These are phyloP conservation scores for Globisporangium acanthophoron DNA, from an alignment of 352 stramenopile genomes.

Conservation along the genomic window DNA sequence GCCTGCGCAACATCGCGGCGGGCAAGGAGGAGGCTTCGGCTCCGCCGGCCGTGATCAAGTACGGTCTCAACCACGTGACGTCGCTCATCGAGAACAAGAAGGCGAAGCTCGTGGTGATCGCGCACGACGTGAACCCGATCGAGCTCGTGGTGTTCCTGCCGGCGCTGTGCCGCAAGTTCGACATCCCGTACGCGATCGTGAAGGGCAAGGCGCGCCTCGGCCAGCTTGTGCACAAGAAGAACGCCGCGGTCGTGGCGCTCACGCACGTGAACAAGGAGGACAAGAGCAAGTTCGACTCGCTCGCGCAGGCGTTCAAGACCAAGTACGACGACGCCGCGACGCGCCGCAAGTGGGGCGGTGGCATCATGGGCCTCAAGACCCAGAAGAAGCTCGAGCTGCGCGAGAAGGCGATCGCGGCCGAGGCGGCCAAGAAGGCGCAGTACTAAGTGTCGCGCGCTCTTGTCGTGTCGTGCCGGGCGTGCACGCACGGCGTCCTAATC, in stretches of 20 bases:
- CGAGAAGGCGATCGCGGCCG: constrained; percentile 95
- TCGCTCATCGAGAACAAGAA: constrained; percentile 99
- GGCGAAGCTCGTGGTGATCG: constrained; percentile 98
- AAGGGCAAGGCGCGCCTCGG: constrained; percentile 99
- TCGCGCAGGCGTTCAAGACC: constrained; percentile 90
- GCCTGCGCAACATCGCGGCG: constrained; percentile 94
- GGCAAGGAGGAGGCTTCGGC: constrained; percentile 89
- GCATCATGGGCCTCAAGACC: constrained; percentile 99
- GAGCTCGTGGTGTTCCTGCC: constrained; percentile 97
- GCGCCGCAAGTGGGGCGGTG: constrained; percentile 97
- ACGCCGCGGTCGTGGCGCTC: constrained; percentile 92
- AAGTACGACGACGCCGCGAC: constrained; percentile 96
- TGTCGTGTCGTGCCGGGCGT: neutral
- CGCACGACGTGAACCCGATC: constrained; percentile 98
- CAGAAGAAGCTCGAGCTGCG: constrained; percentile 99
- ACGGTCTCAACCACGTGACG: constrained; percentile 99
- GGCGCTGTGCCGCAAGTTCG: constrained; percentile 98
- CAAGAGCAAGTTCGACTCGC: constrained; percentile 94
- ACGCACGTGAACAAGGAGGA: constrained; percentile 98
- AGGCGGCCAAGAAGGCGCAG: constrained; percentile 98
- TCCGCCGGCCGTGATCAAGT: constrained; percentile 94
- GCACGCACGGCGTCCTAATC: constrained; percentile 3
- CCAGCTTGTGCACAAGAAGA: constrained; percentile 99
- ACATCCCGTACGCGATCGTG: constrained; percentile 99
- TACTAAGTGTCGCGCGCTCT: constrained; percentile 65